These are phyloP conservation scores for Hirsutella thompsonii DNA, from an alignment of 2,329 filamentous ascomycete genomes.

Conservation along the genomic window DNA sequence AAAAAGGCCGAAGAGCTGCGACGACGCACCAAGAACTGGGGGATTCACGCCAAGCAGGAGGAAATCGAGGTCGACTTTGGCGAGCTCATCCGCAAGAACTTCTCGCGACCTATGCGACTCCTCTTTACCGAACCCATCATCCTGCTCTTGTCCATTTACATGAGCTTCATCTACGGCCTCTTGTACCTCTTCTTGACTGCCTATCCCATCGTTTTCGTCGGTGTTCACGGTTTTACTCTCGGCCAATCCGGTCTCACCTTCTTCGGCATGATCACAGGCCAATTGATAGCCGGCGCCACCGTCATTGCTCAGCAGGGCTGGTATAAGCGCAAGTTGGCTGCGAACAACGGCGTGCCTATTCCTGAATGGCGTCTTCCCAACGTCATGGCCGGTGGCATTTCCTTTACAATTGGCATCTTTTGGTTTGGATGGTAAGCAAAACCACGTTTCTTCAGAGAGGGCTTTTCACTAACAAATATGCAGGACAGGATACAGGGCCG, in stretches of 20 bases:
- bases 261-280: constrained; percentile 70
- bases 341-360: constrained; percentile 51
- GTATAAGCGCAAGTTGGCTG: constrained; percentile 56
- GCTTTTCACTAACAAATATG: constrained; percentile 10
- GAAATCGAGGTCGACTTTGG: constrained; percentile 55
- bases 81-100: constrained; percentile 54
- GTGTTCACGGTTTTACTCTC: constrained; percentile 54
- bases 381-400: constrained; percentile 44
- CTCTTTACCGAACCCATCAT: constrained; percentile 60
- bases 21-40: constrained; percentile 54
- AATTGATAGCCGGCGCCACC: constrained; percentile 51
- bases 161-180: constrained; percentile 63
- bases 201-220: constrained; percentile 69
- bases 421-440: constrained; percentile 57
- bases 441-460: too few species aligned
- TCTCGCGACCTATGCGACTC: constrained; percentile 51
- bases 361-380: constrained; percentile 56
- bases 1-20: constrained; percentile 47
- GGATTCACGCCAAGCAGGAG: constrained; percentile 59
- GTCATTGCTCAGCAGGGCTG: constrained; percentile 51
- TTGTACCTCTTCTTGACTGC: constrained; percentile 80
- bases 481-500: constrained; percentile 40
- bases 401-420: constrained; percentile 55
- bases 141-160: constrained; percentile 54
- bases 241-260: constrained; percentile 69